phyloP scores from a whole-genome alignment of 331 rosid genomes.

The Quercus tomentella region DNA sequence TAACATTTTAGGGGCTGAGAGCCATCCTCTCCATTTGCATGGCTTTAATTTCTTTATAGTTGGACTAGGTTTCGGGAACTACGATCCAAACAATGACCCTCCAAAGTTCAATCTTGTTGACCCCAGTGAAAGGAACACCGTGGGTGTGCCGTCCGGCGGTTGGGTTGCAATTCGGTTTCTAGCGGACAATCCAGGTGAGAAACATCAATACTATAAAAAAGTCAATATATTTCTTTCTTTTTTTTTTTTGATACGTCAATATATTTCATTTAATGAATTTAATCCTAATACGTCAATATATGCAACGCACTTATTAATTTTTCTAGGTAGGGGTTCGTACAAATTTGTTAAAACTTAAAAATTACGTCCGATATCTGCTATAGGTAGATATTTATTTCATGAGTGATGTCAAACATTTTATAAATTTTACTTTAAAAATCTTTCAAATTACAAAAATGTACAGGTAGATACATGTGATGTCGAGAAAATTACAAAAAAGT shows the following conservation, averaged over 20 bases:
- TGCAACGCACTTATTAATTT: background rate
- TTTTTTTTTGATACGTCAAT: background rate
- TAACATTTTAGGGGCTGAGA: slow-evolving; percentile 28
- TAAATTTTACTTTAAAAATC: too few species aligned
- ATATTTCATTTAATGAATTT: background rate
- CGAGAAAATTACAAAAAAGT: too few species aligned
- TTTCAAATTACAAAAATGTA: too few species aligned
- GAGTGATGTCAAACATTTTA: too few species aligned
- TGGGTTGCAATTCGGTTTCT: slow-evolving; percentile 33
- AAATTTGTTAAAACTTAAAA: too few species aligned
- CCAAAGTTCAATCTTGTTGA: slow-evolving; percentile 24
- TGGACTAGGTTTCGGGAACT: slow-evolving; percentile 33
- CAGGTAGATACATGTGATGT: too few species aligned
- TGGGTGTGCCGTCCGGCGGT: slow-evolving; percentile 34
- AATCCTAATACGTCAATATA: background rate
- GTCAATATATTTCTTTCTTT: background rate
- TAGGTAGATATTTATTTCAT: too few species aligned
- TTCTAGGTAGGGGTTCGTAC: too few species aligned
- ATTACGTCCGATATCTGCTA: too few species aligned
- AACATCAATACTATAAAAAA: background rate
- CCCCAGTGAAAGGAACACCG: slow-evolving; percentile 28
- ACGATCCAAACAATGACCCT: slow-evolving; percentile 20
- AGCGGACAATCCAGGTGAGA: slow-evolving; percentile 35
- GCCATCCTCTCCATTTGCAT: slow-evolving; percentile 36
- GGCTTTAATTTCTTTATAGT: slow-evolving; percentile 33